Conservation (phyloP, 1,284 basidiomycete genomes). For the Apiotrichum laibachii region DNA sequence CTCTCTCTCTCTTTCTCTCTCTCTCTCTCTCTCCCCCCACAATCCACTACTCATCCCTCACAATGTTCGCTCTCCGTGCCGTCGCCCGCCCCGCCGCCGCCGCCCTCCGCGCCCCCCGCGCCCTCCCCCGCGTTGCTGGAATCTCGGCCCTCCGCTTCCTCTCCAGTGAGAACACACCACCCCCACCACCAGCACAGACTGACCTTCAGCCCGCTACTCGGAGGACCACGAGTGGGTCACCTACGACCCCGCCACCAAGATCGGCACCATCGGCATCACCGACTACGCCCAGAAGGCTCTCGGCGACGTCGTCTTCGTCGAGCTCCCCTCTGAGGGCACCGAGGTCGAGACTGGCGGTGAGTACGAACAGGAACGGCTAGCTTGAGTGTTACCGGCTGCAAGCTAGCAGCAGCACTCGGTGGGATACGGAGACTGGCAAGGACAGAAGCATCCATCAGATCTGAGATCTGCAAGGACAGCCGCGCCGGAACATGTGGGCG, state of each 20-base stretch:
- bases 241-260: conserved; percentile 73
- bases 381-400: background rate
- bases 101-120: conserved; percentile 21
- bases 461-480: no score
- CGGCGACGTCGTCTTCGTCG: conserved; percentile 97
- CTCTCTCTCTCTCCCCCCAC: background rate
- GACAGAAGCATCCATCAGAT: no score
- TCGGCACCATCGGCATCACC: conserved; percentile 86
- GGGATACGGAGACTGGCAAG: no score
- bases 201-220: conserved; percentile 69
- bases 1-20: conserved; percentile 4
- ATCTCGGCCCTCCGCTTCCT: conserved; percentile 27
- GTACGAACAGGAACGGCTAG: conserved; percentile 19
- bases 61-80: conserved; percentile 28
- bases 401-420: no score
- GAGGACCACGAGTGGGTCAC: conserved; percentile 85
- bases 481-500: no score
- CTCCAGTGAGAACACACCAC: conserved; percentile 24
- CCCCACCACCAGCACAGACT: background rate
- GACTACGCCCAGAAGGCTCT: conserved; percentile 89
- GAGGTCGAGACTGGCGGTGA: conserved; percentile 74
- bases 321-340: conserved; percentile 72
- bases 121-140: conserved; percentile 10
- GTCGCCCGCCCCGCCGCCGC: conserved; percentile 20
- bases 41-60: conserved; percentile 1